Evolutionary conservation across 208 protist genomes (phyloP).

Genomic region (Tritrichomonas musculus): DNA sequence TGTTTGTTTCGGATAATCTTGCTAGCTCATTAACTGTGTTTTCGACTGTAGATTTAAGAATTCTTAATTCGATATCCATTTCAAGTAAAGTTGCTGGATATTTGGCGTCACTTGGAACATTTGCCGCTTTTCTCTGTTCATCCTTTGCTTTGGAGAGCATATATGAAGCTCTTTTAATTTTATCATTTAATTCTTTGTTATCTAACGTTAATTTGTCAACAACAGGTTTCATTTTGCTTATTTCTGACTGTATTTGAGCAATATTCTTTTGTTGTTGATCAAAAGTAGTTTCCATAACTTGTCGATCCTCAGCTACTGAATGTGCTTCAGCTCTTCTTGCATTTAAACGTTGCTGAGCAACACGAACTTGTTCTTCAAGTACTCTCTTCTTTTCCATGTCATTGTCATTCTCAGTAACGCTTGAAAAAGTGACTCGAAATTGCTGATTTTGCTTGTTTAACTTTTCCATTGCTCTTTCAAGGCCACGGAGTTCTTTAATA

Average conservation of each 20-base stretch:
- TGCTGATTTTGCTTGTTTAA: background rate
- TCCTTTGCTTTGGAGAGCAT: background rate
- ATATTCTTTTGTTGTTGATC: background rate
- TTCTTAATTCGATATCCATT: background rate
- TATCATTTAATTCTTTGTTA: background rate
- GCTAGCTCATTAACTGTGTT: background rate
- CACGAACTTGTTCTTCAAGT: background rate
- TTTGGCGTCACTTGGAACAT: background rate
- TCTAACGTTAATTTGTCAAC: background rate
- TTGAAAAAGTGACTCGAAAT: background rate
- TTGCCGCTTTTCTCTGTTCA: background rate
- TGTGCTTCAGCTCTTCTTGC: background rate
- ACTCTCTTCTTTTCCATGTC: background rate
- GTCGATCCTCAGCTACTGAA: background rate
- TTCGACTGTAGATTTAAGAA: background rate
- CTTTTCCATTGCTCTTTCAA: background rate
- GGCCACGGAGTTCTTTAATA: background rate
- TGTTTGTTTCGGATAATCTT: background rate
- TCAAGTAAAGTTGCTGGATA: background rate
- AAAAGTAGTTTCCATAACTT: background rate
- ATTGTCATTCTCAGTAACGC: background rate
- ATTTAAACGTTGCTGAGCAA: background rate
- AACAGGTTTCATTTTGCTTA: background rate
- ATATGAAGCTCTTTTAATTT: background rate
- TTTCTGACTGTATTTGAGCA: background rate